phyloP scores from a whole-genome alignment of 1,284 basidiomycete genomes.

The Marasmius tenuissimus region DNA sequence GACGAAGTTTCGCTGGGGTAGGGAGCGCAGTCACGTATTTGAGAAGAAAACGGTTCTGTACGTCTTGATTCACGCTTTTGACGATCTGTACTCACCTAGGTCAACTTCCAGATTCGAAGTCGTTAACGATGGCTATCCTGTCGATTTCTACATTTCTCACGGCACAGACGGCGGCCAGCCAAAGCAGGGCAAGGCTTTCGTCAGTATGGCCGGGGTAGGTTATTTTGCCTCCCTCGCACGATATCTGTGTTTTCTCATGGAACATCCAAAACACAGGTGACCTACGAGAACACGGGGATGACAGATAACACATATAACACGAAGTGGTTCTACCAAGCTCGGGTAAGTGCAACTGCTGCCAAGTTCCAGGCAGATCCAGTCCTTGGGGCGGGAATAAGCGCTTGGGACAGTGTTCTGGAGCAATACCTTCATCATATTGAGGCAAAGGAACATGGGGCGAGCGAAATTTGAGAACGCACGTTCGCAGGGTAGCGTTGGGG shows the following conservation, averaged over 20 bases:
- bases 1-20: constrained; percentile 7
- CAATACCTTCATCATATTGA: background rate
- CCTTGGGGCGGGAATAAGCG: background rate
- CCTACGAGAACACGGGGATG: background rate
- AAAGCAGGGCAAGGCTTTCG: constrained; percentile 1
- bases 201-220: constrained; percentile 5
- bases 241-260: background rate
- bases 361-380: background rate
- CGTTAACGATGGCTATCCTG: constrained; percentile 9
- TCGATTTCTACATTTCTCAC: constrained; percentile 11
- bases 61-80: too few relatives aligned
- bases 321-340: background rate
- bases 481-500: too few relatives aligned
- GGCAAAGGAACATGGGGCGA: too few relatives aligned
- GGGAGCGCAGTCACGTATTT: constrained; percentile 2
- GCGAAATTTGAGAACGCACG: too few relatives aligned
- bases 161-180: background rate
- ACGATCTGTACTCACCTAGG: too few relatives aligned
- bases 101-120: background rate
- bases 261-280: background rate
- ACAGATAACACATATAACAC: constrained; percentile 2
- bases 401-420: background rate
- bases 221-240: background rate
- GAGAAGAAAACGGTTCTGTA: background rate
- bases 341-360: background rate